Base-by-base conservation (phyloP, 805 yeast genomes). In the Saccharomycopsis sp. region DNA sequence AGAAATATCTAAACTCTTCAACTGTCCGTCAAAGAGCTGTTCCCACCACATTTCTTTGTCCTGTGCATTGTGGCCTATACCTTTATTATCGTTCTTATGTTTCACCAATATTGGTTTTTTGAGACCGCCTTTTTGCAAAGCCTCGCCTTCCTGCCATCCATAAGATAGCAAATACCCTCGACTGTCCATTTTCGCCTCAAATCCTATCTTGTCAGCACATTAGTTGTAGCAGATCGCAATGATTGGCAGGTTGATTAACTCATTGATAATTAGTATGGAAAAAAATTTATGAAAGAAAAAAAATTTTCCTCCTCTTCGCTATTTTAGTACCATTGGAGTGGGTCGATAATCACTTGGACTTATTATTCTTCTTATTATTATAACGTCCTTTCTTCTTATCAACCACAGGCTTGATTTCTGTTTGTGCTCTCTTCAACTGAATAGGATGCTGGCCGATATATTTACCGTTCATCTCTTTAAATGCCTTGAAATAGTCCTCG, bases 31-130 rank as follows among this genome's bases (percentile, higher is more conserved):
- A 73, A 94, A 94, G 52, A 93, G 76, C 63, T 89, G 79, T 64
- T 93, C 99, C 99, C 99, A 93, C 99, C 99, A 93, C 52, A 89
- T 86, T 63, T 89, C 96, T 15, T 85, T 81, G 64, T 89, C 94
- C 55, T 83, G 85, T 23, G 80, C 78, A 53, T 76, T 73, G 68
- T 87, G 86, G 0, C 99, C 99, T 24, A 93, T 77, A 8, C 99
- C 99, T 68, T 90, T 91, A 59, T 84, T 85, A 68, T 93, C 97
- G 65, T 84, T 85, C 72, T 94, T 91, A 68, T 93, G 97, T 64
- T 86, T 87, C 57, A 94, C 97, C 62, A 93, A 72, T 49, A 93
- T 83, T 0, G 99, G 98, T 65, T 84, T 89, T 65, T 79, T 83
- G 56, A 93, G 71, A 0, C 97, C 96, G 2, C 96, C 97, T 52